Evolutionary conservation across 495 filamentous ascomycete genomes (phyloP), one percentile per base, ranked within the genome.

Genomic region (Penicillium parvum): DNA sequence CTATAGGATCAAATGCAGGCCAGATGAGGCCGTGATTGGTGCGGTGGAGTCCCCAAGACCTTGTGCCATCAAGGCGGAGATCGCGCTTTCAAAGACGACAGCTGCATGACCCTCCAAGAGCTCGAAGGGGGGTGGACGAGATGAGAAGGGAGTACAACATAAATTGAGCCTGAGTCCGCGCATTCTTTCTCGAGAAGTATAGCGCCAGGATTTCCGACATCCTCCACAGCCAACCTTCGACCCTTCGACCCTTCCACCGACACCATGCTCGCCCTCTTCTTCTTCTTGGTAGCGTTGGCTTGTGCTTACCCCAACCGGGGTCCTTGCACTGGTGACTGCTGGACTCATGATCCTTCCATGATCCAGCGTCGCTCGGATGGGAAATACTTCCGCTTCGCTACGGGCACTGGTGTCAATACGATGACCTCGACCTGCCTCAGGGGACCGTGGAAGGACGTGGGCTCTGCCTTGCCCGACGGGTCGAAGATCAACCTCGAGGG

Each of bases 341-440:
- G 63, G 45, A 61, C 74, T 20, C 81, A 87, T 38, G 84, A 88
- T 50, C 82, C 82, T 12, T 62, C 77, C 23, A 66, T 88, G 41
- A 77, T 84, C 46, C 74, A 74, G 25, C 78, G 84, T 40, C 53
- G 60, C 21, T 73, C 68, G 3, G 84, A 88, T 57, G 82, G 83
- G 12, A 81, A 65, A 2, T 90, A 86, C 65, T 90, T 82, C 65
- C 79, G 81, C 29, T 88, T 87, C 65, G 75, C 76, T 1, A 88
- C 85, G 0, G 76, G 77, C 19, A 75, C 71, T 15, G 73, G 70
- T 34, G 76, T 90, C 43, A 63, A 70, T 27, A 76, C 82, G 20
- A 71, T 77, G 42, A 79, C 76, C 1, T 72, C 84, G 0, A 57
- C 73, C 5, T 66, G 71, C 6, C 53, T 88, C 18, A 66, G 59